Evolutionary conservation across 169 alveolate genomes (phyloP), one percentile per base, ranked within the genome.

Genomic region (Eimeria tenella): DNA sequence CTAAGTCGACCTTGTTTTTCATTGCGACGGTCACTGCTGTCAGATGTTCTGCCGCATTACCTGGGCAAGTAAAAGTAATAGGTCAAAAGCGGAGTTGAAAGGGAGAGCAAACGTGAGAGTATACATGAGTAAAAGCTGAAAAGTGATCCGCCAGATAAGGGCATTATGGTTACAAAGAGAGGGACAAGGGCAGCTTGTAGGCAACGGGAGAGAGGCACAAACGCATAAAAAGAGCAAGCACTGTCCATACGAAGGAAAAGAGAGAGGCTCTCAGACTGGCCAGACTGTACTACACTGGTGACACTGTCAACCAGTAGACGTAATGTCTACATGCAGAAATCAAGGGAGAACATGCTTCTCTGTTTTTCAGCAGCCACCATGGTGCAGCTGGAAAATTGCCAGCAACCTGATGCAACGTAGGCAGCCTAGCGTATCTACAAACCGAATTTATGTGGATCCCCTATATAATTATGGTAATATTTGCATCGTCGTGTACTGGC

Each of bases 1-100:
- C 96, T 52, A 98, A 70, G 62, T 97, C 99, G 6, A 97, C 98
- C 81, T 97, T 98, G 93, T 98, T 97, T 91, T 97, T 97, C 70
- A 97, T 96, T 56, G 98, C 98, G 70, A 97, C 98, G 19, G 98
- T 95, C 58, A 97, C 97, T 6, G 98, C 98, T 60, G 98, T 96
- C 88, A 95, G 93, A 94, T 97, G 98, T 90, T 97, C 98, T 65
- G 98, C 97, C 21, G 98, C 98, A 77, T 97, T 97, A 5, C 94
- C 92, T 82, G 79, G 5, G 7, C 4, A 75, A 21, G 23, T n/a
- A 63, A 63, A 63, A 6, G 21, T 11, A n/a, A 63, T 4, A n/a
- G 21, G 73, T 25, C 73, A 15, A 15, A n/a, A 63, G 21, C 9
- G 1, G 21, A 63, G 73, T 63, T 8, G 1, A 63, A 8, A 8